phyloP scores from a whole-genome alignment of 805 yeast species.

The Hanseniaspora pseudoguilliermondii region DNA sequence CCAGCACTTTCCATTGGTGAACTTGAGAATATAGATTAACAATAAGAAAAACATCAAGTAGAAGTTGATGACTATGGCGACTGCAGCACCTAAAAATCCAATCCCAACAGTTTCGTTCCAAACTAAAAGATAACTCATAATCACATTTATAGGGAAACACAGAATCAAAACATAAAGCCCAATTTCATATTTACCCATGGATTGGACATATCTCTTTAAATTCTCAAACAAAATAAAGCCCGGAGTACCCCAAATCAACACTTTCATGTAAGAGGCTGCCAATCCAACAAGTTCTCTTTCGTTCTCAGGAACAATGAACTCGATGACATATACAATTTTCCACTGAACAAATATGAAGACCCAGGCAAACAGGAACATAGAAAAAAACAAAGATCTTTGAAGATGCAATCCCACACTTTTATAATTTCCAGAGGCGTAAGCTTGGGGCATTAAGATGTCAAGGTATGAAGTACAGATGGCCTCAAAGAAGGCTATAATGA shows the following conservation, averaged over 20 bases:
- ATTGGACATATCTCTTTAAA: constrained; percentile 68
- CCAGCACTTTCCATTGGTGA: constrained; percentile 65
- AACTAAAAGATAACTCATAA: constrained; percentile 58
- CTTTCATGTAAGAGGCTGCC: constrained; percentile 47
- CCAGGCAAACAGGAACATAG: constrained; percentile 36
- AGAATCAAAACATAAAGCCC: constrained; percentile 54
- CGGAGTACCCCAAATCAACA: constrained; percentile 58
- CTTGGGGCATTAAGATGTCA: constrained; percentile 76
- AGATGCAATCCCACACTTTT: constrained; percentile 60
- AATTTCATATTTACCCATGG: constrained; percentile 79
- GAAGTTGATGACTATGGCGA: constrained; percentile 58
- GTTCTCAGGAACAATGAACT: constrained; percentile 33
- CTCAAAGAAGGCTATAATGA: constrained; percentile 66
- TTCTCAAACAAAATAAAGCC: constrained; percentile 69
- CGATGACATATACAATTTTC: constrained; percentile 38
- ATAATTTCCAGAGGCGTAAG: constrained; percentile 64
- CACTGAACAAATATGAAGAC: constrained; percentile 52
- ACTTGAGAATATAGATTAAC: constrained; percentile 39
- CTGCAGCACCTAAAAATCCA: constrained; percentile 73
- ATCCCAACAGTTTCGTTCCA: constrained; percentile 58
- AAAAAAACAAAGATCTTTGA: constrained; percentile 58
- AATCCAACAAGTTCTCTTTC: constrained; percentile 43
- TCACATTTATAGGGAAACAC: constrained; percentile 58
- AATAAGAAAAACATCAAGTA: constrained; percentile 55
- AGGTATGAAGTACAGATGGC: constrained; percentile 64